phyloP scores from a whole-genome alignment of 1,284 basidiomycete genomes.

The Ustilago crameri region DNA sequence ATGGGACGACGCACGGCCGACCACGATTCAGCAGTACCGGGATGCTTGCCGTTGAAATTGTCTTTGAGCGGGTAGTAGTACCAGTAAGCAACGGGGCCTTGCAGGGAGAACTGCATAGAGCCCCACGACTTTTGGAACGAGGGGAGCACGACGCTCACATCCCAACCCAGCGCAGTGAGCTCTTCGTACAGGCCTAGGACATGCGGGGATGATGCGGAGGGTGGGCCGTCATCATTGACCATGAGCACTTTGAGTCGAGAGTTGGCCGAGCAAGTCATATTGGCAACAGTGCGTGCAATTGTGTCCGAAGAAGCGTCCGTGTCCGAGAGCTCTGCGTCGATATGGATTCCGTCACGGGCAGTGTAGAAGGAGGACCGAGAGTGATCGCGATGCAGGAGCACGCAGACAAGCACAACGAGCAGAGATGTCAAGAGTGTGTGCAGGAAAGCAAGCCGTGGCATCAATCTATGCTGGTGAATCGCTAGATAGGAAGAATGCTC shows the following conservation, averaged over 20 bases:
- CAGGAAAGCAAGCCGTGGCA: conserved; percentile 15
- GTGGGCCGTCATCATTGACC: conserved; percentile 67
- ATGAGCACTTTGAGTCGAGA: conserved; percentile 50
- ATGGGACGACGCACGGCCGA: conserved; percentile 56
- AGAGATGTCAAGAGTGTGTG: conserved; percentile 32
- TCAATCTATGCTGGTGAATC: no score
- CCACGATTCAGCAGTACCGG: conserved; percentile 52
- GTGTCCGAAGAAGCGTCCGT: conserved; percentile 2
- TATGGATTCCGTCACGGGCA: conserved; percentile 8
- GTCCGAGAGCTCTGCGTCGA: conserved; percentile 33
- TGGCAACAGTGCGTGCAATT: background rate
- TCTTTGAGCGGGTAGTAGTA: conserved; percentile 65
- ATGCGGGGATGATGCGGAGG: conserved; percentile 60
- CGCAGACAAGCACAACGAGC: conserved; percentile 26
- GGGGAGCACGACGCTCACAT: conserved; percentile 64
- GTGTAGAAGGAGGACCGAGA: background rate
- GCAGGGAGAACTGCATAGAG: conserved; percentile 59
- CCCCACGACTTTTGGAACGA: conserved; percentile 62
- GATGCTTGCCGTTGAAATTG: conserved; percentile 54
- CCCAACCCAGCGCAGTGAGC: conserved; percentile 55
- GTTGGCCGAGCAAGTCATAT: conserved; percentile 4
- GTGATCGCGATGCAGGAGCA: conserved; percentile 28
- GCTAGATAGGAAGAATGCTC: no score
- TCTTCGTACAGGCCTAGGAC: conserved; percentile 59
- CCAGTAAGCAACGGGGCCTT: conserved; percentile 57